These are phyloP conservation scores for Saccharum hybrid DNA, from an alignment of 202 grass and related monocot genomes.

Conservation along the genomic window DNA sequence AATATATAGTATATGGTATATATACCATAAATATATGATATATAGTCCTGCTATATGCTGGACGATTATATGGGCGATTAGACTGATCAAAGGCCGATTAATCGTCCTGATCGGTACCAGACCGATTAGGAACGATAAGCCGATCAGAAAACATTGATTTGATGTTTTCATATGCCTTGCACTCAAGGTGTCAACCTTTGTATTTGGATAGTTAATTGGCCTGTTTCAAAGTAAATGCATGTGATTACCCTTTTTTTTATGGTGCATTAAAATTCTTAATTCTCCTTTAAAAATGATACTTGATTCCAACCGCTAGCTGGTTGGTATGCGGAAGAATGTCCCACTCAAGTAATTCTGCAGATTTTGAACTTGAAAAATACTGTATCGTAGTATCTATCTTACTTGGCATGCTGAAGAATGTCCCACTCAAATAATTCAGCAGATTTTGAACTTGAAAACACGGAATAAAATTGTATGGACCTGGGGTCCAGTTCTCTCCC, in stretches of 20 bases:
- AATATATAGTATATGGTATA: no score
- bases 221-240: background rate
- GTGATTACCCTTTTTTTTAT: background rate
- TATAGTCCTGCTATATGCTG: no score
- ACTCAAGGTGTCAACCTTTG: background rate
- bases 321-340: conserved; percentile 9
- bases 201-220: conserved; percentile 17
- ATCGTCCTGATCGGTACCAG: no score
- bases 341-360: conserved; percentile 18
- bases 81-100: no score
- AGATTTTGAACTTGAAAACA: conserved; percentile 22
- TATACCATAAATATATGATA: no score
- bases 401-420: conserved; percentile 19
- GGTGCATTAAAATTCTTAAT: background rate
- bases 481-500: no score
- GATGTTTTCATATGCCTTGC: conserved; percentile 16
- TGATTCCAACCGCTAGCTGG: conserved; percentile 3
- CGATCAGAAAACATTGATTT: no score
- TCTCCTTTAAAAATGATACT: background rate
- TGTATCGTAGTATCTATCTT: conserved; percentile 8
- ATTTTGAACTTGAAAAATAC: conserved; percentile 32
- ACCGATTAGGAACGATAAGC: no score
- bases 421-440: conserved; percentile 17
- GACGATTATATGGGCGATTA: no score
- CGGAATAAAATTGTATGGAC: no score